Percentiles rank a stretch among this genome's conserved stretches.
phyloP scores from a whole-genome alignment of 257 asterid species.

The Haberlea rhodopensis region DNA sequence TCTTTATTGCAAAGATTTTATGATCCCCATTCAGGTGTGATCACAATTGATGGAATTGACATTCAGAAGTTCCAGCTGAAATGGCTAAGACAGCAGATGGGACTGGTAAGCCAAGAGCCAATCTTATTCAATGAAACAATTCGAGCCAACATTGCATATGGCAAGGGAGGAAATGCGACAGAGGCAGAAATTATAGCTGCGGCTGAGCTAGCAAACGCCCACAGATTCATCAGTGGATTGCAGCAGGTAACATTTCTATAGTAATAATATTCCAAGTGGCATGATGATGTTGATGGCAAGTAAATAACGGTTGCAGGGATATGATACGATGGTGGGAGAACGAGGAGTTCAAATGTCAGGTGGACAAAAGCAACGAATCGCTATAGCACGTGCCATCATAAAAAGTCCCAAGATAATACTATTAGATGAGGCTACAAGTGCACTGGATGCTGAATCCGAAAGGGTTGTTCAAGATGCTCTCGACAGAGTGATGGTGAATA shows the following conservation, averaged over 20 bases:
- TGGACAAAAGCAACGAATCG: constrained; percentile 69
- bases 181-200: constrained; percentile 67
- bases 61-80: constrained; percentile 49
- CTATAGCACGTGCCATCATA: constrained; percentile 67
- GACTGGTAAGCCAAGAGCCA: constrained; percentile 81
- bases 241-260: constrained; percentile 39
- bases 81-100: constrained; percentile 77
- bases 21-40: constrained; percentile 53
- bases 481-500: constrained; percentile 50
- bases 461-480: constrained; percentile 68
- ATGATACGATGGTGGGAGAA: constrained; percentile 66
- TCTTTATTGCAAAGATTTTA: constrained; percentile 57
- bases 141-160: constrained; percentile 66
- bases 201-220: constrained; percentile 69
- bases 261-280: not conserved
- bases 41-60: constrained; percentile 54
- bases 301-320: constrained; percentile 40
- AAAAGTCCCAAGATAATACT: constrained; percentile 60
- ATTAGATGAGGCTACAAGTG: constrained; percentile 71
- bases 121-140: constrained; percentile 55
- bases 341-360: constrained; percentile 71
- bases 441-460: constrained; percentile 75
- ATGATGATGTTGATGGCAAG: not conserved
- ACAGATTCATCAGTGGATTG: constrained; percentile 61
- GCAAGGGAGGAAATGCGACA: constrained; percentile 50